Evolutionary conservation across 106 monocot species (phyloP).

Genomic region (Dendrobium nobile): DNA sequence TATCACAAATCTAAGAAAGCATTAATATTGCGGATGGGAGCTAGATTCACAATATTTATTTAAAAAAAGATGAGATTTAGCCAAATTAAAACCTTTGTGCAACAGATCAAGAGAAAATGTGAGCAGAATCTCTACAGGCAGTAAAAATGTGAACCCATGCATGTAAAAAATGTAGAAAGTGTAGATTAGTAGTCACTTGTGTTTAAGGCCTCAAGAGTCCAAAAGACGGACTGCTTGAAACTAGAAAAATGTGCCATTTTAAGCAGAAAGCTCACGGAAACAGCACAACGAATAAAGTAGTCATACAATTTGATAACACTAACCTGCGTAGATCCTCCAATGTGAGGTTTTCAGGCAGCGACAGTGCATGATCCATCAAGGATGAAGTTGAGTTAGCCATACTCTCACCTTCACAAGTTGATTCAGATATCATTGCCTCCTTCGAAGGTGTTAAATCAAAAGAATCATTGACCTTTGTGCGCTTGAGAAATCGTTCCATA

Average conservation of each 20-base stretch:
- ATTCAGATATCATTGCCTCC: not conserved
- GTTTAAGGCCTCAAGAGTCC: not conserved
- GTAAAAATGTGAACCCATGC: not conserved
- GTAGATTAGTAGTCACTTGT: not conserved
- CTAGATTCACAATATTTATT: too few species aligned
- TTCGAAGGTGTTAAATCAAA: conserved; percentile 1
- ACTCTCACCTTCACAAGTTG: conserved; percentile 17
- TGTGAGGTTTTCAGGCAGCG: conserved; percentile 18
- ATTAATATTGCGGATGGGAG: too few species aligned
- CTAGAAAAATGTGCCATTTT: not conserved
- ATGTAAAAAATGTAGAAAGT: not conserved
- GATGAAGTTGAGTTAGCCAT: conserved; percentile 19
- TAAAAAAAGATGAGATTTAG: not conserved
- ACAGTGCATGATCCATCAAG: conserved; percentile 56
- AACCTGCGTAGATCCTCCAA: conserved; percentile 46
- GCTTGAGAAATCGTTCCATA: conserved; percentile 86
- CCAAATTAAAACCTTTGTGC: not conserved
- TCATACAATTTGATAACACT: not conserved
- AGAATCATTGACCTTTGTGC: conserved; percentile 15
- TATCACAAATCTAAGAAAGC: too few species aligned
- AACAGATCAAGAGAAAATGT: not conserved
- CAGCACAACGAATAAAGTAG: not conserved
- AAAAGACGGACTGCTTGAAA: not conserved
- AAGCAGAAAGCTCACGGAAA: not conserved
- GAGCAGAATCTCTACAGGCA: not conserved